Evolutionary conservation across 352 stramenopile species (phyloP).

Genomic region (Globisporangium rhizosaccharum): DNA sequence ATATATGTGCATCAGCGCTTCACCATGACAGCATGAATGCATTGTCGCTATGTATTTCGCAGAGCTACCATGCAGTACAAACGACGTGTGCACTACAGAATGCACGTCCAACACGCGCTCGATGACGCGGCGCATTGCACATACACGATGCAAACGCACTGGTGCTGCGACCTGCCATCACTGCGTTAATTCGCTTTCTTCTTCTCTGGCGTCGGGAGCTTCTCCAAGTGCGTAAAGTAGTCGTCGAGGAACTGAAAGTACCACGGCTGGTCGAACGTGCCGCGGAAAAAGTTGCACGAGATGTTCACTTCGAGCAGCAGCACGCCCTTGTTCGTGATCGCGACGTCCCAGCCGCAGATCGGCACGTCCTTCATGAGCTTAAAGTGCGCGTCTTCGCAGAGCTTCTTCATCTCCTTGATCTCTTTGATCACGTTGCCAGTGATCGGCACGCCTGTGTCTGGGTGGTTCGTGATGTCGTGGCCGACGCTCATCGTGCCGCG

Average conservation of each 20-base stretch:
- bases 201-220: constrained; percentile 37
- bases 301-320: constrained; percentile 90
- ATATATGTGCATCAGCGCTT: too few species aligned
- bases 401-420: constrained; percentile 79
- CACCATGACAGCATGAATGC: too few species aligned
- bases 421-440: constrained; percentile 87
- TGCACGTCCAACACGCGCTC: too few species aligned
- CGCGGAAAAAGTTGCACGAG: constrained; percentile 94
- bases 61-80: too few species aligned
- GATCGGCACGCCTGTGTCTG: constrained; percentile 82
- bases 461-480: constrained; percentile 87
- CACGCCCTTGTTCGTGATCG: constrained; percentile 87
- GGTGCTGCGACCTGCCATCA: not conserved
- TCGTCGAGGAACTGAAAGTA: constrained; percentile 87
- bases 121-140: not conserved
- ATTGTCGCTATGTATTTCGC: too few species aligned
- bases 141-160: not conserved
- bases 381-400: constrained; percentile 83
- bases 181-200: constrained; percentile 29
- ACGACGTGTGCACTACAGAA: too few species aligned
- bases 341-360: constrained; percentile 91
- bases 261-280: constrained; percentile 82
- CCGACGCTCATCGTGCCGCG: constrained; percentile 71
- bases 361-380: constrained; percentile 91
- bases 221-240: constrained; percentile 79